Base-by-base conservation (phyloP, 2,329 filamentous ascomycete species). In the Aphanocladium album region DNA sequence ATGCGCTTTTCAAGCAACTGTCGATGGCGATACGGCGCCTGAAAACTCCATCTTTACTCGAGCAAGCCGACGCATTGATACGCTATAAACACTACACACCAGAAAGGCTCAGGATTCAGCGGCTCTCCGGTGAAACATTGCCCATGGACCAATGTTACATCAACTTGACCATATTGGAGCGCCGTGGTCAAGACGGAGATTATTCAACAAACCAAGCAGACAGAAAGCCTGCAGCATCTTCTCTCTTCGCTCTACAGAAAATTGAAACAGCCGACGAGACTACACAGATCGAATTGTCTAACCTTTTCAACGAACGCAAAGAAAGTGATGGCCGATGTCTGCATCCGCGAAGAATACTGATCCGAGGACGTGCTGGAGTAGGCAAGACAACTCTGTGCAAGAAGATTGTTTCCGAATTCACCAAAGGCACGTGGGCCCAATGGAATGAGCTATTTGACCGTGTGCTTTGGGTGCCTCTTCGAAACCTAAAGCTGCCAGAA, bases 351-450 rank as follows among this genome's bases (percentile, higher is more conserved):
- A 64, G 72, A 49, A 71, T 77, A 21, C 60, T 76, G 47, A 76
- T 77, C 51, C 67, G 68, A 33, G 75, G 73, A 41, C 68, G 67
- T 9, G 72, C 74, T 0, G 74, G 75, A 47, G 69, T 76, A 1
- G 74, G 74, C 2, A 78, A 77, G 67, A 74, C 73, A 6, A 77
- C 75, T 1, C 62, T 77, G 17, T 77, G 74, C 67, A 77, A 77
- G 60, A 77, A 76, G 64, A 73, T 76, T 11, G 67, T 77, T 37
- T 57, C 74, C 58, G 70, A 74, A 12, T 76, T 73, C 64, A 54
- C 50, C 5, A 39, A 66, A 33, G 51, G 56, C n/a, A 57, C 56
- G 21, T 66, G 64, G 64, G 45, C 4, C 6, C 19, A 66, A 37
- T 73, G 69, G 71, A 49, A 33, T 0, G 39, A 67, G 0, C 35